These are phyloP conservation scores for Verticillium zaregamsianum DNA, from an alignment of 2,329 filamentous ascomycete genomes.

Conservation along the genomic window DNA sequence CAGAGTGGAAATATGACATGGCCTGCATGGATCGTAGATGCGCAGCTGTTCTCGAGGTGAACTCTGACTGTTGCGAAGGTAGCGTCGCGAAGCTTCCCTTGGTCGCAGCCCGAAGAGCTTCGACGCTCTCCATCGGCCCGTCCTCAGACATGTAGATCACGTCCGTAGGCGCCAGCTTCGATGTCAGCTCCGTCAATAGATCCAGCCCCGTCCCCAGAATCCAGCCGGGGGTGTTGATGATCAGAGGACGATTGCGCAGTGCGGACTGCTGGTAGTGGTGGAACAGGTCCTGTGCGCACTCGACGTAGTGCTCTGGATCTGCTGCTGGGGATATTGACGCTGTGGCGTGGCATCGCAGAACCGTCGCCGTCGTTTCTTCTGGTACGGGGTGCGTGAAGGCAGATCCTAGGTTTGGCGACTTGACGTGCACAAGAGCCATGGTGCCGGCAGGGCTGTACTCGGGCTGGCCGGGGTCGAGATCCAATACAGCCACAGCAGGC, in stretches of 20 bases:
- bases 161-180: slow-evolving; percentile 50
- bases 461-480: slow-evolving; percentile 70
- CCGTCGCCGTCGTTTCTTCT: slow-evolving; percentile 23
- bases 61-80: slow-evolving; percentile 55
- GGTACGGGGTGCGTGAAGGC: slow-evolving; percentile 58
- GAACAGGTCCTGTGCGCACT: slow-evolving; percentile 61
- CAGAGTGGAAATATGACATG: slow-evolving; percentile 72
- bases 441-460: slow-evolving; percentile 69
- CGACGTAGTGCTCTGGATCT: slow-evolving; percentile 62
- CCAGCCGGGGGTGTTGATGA: slow-evolving; percentile 75
- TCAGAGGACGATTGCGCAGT: slow-evolving; percentile 46
- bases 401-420: slow-evolving; percentile 58
- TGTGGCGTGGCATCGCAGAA: slow-evolving; percentile 62
- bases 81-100: slow-evolving; percentile 44
- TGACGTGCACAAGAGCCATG: slow-evolving; percentile 61
- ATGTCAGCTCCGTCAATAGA: slow-evolving; percentile 55
- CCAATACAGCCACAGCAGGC: slow-evolving; percentile 51
- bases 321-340: slow-evolving; percentile 61
- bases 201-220: slow-evolving; percentile 66
- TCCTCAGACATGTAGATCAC: slow-evolving; percentile 66
- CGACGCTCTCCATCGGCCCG: slow-evolving; percentile 54
- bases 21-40: slow-evolving; percentile 70
- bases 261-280: slow-evolving; percentile 45
- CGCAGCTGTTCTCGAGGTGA: slow-evolving; percentile 54
- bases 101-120: slow-evolving; percentile 43